These are phyloP conservation scores for Beauveria brongniartii DNA, from an alignment of 2,329 filamentous ascomycete genomes.

Conservation along the genomic window DNA sequence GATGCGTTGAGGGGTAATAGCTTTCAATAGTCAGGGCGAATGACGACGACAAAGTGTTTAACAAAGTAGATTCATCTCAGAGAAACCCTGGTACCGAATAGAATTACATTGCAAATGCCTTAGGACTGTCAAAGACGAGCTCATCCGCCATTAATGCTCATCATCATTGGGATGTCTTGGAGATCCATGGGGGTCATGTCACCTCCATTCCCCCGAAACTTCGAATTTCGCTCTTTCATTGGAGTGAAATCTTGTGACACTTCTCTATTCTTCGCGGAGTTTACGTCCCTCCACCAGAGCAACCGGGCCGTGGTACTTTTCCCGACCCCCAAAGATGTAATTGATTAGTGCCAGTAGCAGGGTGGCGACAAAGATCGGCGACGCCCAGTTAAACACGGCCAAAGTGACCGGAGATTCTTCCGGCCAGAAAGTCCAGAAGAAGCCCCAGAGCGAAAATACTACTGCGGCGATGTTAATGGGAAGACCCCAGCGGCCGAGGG, in stretches of 20 bases:
- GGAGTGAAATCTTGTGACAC: background rate
- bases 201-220: no score
- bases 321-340: slow-evolving; percentile 3
- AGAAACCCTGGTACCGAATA: no score
- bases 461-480: slow-evolving; percentile 10
- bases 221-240: no score
- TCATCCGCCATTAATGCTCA: no score
- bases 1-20: no score
- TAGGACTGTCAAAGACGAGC: no score
- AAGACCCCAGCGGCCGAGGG: slow-evolving; percentile 13
- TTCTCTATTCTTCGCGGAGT: background rate
- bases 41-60: no score
- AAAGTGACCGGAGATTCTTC: slow-evolving; percentile 9
- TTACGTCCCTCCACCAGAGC: slow-evolving; percentile 10
- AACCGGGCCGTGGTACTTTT: slow-evolving; percentile 14
- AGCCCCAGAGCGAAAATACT: slow-evolving; percentile 9
- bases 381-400: slow-evolving; percentile 14
- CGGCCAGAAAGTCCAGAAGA: slow-evolving; percentile 16
- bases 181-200: no score
- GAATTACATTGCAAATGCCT: no score
- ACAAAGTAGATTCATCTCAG: no score
- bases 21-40: no score
- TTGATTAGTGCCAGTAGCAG: slow-evolving; percentile 10
- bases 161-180: no score
- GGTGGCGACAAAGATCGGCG: slow-evolving; percentile 6